Percentiles rank a stretch among this genome's conserved stretches.
Evolutionary conservation across 352 stramenopile species (phyloP).

Genomic region (Pythium periplocum): DNA sequence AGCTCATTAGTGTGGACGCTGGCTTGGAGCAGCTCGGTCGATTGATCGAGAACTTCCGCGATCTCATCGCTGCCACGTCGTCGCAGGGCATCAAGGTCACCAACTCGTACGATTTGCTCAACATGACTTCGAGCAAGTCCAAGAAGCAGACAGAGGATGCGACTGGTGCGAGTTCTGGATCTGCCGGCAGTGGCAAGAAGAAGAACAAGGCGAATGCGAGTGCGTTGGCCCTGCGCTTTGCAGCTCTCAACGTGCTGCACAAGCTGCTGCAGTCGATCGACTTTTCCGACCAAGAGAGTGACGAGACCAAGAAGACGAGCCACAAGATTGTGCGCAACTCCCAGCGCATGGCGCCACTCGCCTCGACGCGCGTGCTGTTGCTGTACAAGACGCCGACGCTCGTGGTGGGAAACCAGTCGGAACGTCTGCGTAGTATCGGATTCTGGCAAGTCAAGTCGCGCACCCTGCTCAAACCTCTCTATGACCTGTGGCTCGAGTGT

Average conservation of each 20-base stretch:
- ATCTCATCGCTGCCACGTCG: constrained; percentile 57
- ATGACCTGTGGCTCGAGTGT: constrained; percentile 78
- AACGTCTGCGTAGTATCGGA: constrained; percentile 23
- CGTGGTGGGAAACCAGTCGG: constrained; percentile 26
- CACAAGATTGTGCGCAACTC: constrained; percentile 5
- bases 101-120: constrained; percentile 72
- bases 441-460: constrained; percentile 76
- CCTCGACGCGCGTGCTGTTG: constrained; percentile 35
- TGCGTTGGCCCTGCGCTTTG: constrained; percentile 49
- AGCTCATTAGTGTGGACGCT: constrained; percentile 49
- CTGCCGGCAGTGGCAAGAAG: constrained; percentile 6
- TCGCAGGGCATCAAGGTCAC: constrained; percentile 70
- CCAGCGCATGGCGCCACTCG: constrained; percentile 15
- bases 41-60: constrained; percentile 76
- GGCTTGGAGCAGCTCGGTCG: constrained; percentile 49
- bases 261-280: constrained; percentile 55
- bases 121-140: constrained; percentile 4
- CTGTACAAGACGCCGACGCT: constrained; percentile 41
- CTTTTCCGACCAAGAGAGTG: constrained; percentile 13
- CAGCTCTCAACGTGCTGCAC: constrained; percentile 59
- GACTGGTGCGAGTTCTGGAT: neutral
- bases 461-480: constrained; percentile 42
- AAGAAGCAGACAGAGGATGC: constrained; percentile 3
- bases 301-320: constrained; percentile 1
- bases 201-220: constrained; percentile 39